These are phyloP conservation scores for Allantophomopsis lycopodina DNA, from an alignment of 2,329 filamentous ascomycete species.

Conservation along the genomic window DNA sequence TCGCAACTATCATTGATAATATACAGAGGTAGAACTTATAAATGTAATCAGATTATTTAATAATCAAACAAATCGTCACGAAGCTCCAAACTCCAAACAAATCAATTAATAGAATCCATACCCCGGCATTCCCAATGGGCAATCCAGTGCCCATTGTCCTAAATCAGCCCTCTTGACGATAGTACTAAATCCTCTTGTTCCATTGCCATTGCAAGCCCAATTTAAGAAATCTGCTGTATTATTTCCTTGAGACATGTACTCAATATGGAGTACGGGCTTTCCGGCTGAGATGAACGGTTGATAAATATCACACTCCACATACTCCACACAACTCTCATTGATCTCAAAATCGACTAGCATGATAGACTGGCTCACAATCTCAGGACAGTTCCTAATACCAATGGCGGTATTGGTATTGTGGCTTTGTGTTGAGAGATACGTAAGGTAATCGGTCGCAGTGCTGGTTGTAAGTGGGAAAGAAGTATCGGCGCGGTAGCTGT, in stretches of 20 bases:
- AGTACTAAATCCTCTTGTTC: background rate
- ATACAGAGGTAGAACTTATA: no score
- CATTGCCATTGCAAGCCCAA: background rate
- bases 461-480: constrained; percentile 40
- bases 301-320: constrained; percentile 43
- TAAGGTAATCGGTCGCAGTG: constrained; percentile 42
- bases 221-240: constrained; percentile 6
- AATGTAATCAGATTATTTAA: no score
- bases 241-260: constrained; percentile 39
- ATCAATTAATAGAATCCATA: background rate
- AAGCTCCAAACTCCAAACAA: background rate
- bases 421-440: constrained; percentile 42
- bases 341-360: constrained; percentile 43
- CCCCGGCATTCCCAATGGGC: background rate
- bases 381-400: constrained; percentile 54
- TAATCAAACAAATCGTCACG: no score
- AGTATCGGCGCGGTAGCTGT: constrained; percentile 50
- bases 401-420: constrained; percentile 38
- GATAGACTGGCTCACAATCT: constrained; percentile 31
- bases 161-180: constrained; percentile 1
- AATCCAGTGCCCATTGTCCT: background rate
- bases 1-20: no score
- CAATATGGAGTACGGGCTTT: constrained; percentile 61
- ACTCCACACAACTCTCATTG: constrained; percentile 54
- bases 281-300: constrained; percentile 38